phyloP scores from a whole-genome alignment of 495 filamentous ascomycete species.

The Penicillium herquei region DNA sequence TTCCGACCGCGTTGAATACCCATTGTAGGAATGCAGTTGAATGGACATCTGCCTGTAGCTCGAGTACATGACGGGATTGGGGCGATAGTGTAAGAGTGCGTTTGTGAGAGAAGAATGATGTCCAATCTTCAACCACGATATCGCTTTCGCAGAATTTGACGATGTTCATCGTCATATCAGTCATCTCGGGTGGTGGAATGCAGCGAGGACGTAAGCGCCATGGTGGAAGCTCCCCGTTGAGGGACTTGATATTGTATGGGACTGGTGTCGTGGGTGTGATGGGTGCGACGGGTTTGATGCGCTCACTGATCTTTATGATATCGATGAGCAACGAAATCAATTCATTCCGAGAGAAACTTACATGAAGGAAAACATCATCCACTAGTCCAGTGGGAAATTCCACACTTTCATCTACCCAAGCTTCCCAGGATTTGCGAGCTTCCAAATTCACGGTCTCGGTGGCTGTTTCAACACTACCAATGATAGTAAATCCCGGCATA shows the following conservation, averaged over 20 bases:
- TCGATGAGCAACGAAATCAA: not conserved
- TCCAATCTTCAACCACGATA: conserved; percentile 17
- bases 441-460: conserved; percentile 18
- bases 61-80: conserved; percentile 27
- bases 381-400: conserved; percentile 33
- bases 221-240: conserved; percentile 37
- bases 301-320: conserved; percentile 33
- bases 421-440: conserved; percentile 23
- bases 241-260: conserved; percentile 26
- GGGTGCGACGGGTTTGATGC: conserved; percentile 16
- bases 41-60: conserved; percentile 35
- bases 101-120: conserved; percentile 8
- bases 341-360: conserved; percentile 10
- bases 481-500: conserved; percentile 32
- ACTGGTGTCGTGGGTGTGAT: conserved; percentile 11
- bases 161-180: conserved; percentile 10
- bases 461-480: conserved; percentile 22
- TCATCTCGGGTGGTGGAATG: conserved; percentile 35
- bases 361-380: conserved; percentile 42
- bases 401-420: conserved; percentile 25
- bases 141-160: conserved; percentile 25
- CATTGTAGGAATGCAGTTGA: conserved; percentile 38
- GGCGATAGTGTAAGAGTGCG: conserved; percentile 16
- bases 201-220: conserved; percentile 32
- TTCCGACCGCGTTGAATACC: conserved; percentile 20